A percentile compares a stretch with the other conserved stretches of the same genome.
Conservation (phyloP, 805 yeast species). For the Sugiyamaella chiloensis region DNA sequence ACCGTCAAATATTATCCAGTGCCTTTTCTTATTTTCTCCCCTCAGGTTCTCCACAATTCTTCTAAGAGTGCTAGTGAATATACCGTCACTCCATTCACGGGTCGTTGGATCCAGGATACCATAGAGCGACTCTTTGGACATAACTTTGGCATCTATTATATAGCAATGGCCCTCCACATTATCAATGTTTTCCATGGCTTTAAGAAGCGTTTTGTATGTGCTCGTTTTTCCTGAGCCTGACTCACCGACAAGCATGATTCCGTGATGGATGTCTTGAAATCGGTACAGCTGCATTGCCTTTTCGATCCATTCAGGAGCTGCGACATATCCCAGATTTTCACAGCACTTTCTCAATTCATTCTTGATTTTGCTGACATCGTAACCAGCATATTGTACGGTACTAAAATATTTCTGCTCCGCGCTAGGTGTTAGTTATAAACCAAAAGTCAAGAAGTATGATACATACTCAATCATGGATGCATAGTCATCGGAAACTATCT, state of each 20-base stretch:
- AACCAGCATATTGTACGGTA: constrained; percentile 21
- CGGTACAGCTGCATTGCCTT: constrained; percentile 63
- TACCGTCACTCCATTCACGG: constrained; percentile 90
- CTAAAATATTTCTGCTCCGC: constrained; percentile 23
- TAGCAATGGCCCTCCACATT: constrained; percentile 40
- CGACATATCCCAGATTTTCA: constrained; percentile 31
- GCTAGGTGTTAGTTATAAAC: constrained; percentile 14
- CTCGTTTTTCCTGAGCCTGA: constrained; percentile 74
- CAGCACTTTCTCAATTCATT: constrained; percentile 29
- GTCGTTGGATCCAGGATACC: constrained; percentile 75
- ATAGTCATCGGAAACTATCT: constrained; percentile 55
- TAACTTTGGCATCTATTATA: constrained; percentile 71
- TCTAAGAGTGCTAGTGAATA: constrained; percentile 67
- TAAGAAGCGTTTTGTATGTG: constrained; percentile 47
- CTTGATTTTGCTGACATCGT: constrained; percentile 31
- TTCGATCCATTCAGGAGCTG: constrained; percentile 44
- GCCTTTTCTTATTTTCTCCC: constrained; percentile 52
- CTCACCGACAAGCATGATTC: constrained; percentile 75
- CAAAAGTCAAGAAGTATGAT: too few relatives aligned
- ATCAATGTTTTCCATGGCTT: constrained; percentile 40
- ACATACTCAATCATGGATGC: constrained; percentile 34
- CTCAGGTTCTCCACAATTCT: constrained; percentile 50
- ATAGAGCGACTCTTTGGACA: constrained; percentile 60
- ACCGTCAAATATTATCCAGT: constrained; percentile 88
- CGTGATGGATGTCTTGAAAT: constrained; percentile 63